These are phyloP conservation scores for Trichothecium sympodiale DNA, from an alignment of 2,329 filamentous ascomycete genomes.

Conservation along the genomic window DNA sequence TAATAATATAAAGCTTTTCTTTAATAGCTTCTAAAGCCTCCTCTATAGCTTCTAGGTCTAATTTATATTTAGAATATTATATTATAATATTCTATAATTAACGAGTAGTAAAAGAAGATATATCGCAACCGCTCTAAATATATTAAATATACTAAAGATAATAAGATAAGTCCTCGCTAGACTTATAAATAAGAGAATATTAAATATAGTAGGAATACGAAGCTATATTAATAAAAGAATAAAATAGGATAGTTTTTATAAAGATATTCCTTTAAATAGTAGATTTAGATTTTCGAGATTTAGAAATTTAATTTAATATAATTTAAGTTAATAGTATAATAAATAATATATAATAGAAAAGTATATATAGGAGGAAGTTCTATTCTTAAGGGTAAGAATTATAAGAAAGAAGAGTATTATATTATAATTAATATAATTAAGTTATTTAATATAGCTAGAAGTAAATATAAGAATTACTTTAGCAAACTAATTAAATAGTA, in stretches of 20 bases:
- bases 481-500: too few relatives aligned
- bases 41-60: too few relatives aligned
- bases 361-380: neutral
- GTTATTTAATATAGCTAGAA: too few relatives aligned
- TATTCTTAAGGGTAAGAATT: neutral
- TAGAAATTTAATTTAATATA: too few relatives aligned
- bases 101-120: neutral
- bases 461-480: conserved; percentile 1
- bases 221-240: neutral
- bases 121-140: neutral
- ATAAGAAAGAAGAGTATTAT: too few relatives aligned
- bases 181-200: neutral
- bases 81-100: neutral
- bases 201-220: too few relatives aligned
- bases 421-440: too few relatives aligned
- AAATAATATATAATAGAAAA: neutral
- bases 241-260: neutral
- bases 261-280: too few relatives aligned
- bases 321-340: too few relatives aligned
- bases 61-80: neutral
- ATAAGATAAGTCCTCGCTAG: neutral
- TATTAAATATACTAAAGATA: neutral
- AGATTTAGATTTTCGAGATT: too few relatives aligned
- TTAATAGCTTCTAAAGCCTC: too few relatives aligned
- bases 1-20: neutral